Evolutionary conservation across 805 yeast species (phyloP).

Genomic region (Ogataea degrootiae): DNA sequence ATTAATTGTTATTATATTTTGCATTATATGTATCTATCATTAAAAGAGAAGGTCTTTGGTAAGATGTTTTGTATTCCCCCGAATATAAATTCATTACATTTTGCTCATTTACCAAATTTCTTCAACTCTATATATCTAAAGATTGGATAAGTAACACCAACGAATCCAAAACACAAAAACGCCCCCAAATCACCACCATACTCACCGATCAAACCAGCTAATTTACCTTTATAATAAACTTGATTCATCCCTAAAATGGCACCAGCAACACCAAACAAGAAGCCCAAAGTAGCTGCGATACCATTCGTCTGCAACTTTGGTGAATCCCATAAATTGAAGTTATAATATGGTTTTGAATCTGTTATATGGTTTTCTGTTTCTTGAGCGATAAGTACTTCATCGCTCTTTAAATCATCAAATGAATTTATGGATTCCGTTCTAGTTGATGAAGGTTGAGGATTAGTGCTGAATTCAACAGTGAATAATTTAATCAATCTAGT

Average conservation of each 20-base stretch:
- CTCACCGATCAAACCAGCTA: conserved; percentile 61
- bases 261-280: conserved; percentile 69
- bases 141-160: conserved; percentile 59
- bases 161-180: conserved; percentile 71
- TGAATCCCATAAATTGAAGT: conserved; percentile 74
- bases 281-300: conserved; percentile 62
- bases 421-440: not conserved
- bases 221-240: conserved; percentile 74
- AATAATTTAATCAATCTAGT: conserved; percentile 37
- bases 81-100: not conserved
- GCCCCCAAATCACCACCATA: conserved; percentile 78
- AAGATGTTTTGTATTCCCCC: not conserved
- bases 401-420: not conserved
- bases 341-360: conserved; percentile 41
- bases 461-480: conserved; percentile 35
- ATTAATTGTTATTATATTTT: not conserved
- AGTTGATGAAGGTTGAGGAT: not conserved
- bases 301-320: conserved; percentile 58
- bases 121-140: conserved; percentile 63
- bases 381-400: too few species aligned
- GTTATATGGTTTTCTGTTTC: conserved; percentile 15
- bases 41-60: too few species aligned
- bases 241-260: conserved; percentile 88
- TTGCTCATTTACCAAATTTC: conserved; percentile 36
- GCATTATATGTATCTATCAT: not conserved